phyloP scores from a whole-genome alignment of 371 early-diverging fungal genomes.

The Coelomomyces lativittatus region DNA sequence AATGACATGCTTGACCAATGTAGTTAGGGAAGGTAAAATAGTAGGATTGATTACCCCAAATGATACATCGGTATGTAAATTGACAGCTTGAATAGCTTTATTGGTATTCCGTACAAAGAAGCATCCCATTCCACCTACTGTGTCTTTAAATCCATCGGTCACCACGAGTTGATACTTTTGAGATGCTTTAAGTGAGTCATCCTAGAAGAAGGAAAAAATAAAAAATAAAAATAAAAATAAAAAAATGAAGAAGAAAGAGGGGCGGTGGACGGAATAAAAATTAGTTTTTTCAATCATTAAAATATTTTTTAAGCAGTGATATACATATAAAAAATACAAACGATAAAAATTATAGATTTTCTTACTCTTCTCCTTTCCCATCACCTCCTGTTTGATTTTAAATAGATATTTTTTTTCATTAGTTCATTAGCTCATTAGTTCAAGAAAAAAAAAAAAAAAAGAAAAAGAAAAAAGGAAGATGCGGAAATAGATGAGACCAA shows the following conservation, averaged over 20 bases:
- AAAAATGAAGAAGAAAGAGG: too few species aligned
- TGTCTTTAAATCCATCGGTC: constrained; percentile 18
- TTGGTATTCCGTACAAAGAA: constrained; percentile 23
- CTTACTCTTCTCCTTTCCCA: background rate
- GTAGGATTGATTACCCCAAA: constrained; percentile 21
- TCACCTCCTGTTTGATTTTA: too few species aligned
- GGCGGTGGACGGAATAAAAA: too few species aligned
- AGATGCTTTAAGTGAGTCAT: constrained; percentile 1
- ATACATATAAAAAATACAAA: background rate
- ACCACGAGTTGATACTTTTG: constrained; percentile 13
- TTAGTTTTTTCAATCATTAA: background rate
- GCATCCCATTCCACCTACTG: constrained; percentile 20
- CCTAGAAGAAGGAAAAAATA: background rate
- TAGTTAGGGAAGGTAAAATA: constrained; percentile 26
- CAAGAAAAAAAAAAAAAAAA: too few species aligned
- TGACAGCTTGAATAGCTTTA: constrained; percentile 26
- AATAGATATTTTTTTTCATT: too few species aligned
- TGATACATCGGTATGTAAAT: constrained; percentile 19
- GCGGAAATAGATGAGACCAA: too few species aligned
- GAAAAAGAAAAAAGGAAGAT: too few species aligned
- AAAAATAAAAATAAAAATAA: background rate
- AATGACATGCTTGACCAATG: constrained; percentile 30
- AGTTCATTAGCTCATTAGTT: too few species aligned
- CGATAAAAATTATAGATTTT: background rate
- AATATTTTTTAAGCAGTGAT: background rate